Evolutionary conservation across 1,284 basidiomycete genomes (phyloP).

Genomic region (Ganoderma meredithae): DNA sequence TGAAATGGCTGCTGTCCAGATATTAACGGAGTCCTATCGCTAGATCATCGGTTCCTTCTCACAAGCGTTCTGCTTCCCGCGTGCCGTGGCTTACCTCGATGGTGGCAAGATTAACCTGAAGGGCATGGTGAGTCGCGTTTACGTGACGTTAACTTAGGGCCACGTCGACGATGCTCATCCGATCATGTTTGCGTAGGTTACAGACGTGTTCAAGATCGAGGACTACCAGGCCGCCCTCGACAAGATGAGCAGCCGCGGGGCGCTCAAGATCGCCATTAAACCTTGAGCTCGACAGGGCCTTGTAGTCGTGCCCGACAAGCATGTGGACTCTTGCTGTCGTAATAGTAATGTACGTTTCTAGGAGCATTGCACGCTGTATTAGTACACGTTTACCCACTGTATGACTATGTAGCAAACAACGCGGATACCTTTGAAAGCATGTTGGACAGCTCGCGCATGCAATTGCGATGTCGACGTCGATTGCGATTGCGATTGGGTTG

Average conservation of each 20-base stretch:
- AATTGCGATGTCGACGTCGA: not conserved
- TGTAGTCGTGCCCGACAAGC: not conserved
- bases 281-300: constrained; percentile 30
- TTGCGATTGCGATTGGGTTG: constrained; percentile 7
- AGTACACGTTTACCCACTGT: constrained; percentile 14
- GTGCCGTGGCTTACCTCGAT: constrained; percentile 67
- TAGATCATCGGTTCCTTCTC: constrained; percentile 69
- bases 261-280: constrained; percentile 50
- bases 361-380: constrained; percentile 22
- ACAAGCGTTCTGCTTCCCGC: constrained; percentile 68
- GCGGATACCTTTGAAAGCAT: constrained; percentile 23
- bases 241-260: constrained; percentile 59
- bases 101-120: constrained; percentile 65
- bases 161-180: not conserved
- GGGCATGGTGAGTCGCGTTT: constrained; percentile 54
- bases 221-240: constrained; percentile 68
- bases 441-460: not conserved
- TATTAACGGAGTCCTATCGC: not conserved
- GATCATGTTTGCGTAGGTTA: constrained; percentile 43
- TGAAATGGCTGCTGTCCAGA: not conserved
- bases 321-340: constrained; percentile 5
- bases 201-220: constrained; percentile 60
- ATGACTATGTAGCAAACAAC: not conserved
- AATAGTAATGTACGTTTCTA: constrained; percentile 24
- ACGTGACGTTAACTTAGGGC: not conserved